phyloP scores from a whole-genome alignment of 2,329 filamentous ascomycete species.

The Elsinoe necatrix region DNA sequence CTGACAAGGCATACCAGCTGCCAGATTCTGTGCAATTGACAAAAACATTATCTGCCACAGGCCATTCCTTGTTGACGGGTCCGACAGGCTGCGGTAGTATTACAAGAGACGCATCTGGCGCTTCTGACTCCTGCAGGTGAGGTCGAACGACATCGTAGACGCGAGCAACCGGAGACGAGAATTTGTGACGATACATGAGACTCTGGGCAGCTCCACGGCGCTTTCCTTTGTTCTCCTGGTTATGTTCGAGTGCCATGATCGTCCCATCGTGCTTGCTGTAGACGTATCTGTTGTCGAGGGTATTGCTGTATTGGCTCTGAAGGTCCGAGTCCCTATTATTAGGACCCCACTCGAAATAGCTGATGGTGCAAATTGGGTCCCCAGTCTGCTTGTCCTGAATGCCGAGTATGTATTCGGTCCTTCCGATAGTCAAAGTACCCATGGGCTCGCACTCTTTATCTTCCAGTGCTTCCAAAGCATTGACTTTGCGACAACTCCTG shows the following conservation, averaged over 20 bases:
- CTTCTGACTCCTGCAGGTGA: constrained; percentile 50
- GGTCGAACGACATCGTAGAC: constrained; percentile 84
- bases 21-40: constrained; percentile 80
- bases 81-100: constrained; percentile 77
- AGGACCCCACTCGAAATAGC: constrained; percentile 87
- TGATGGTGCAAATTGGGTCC: constrained; percentile 75
- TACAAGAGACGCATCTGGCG: constrained; percentile 62
- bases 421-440: constrained; percentile 73
- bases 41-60: constrained; percentile 50
- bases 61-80: constrained; percentile 36
- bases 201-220: constrained; percentile 14
- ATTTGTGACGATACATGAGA: constrained; percentile 26
- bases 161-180: constrained; percentile 63
- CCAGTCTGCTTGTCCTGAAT: constrained; percentile 70
- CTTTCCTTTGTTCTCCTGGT: constrained; percentile 30
- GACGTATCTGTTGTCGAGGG: constrained; percentile 82
- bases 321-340: constrained; percentile 88
- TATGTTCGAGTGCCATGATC: constrained; percentile 70
- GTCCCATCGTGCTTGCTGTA: constrained; percentile 79
- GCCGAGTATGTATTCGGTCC: constrained; percentile 80
- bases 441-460: constrained; percentile 67
- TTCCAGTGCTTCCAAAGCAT: constrained; percentile 47
- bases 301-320: constrained; percentile 67
- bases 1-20: constrained; percentile 90
- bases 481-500: constrained; percentile 65